phyloP scores from a whole-genome alignment of 768 basidiomycete species.

The Leccinum longicurvipes region DNA sequence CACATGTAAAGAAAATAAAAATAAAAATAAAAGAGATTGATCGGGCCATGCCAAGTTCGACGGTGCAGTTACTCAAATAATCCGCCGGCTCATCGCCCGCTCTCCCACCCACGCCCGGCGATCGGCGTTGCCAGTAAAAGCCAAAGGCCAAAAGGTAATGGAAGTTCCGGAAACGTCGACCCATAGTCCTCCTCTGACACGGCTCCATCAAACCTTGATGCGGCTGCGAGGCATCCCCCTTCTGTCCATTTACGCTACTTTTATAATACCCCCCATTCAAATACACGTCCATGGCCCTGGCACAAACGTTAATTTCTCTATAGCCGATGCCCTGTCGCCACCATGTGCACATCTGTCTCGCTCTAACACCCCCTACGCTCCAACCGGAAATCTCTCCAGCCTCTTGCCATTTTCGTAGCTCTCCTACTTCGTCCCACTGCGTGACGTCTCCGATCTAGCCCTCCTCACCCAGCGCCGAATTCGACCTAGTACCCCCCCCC shows the following conservation, averaged over 20 bases:
- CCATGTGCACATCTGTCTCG: conserved; percentile 6
- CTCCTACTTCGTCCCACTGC: neutral
- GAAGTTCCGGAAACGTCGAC: conserved; percentile 7
- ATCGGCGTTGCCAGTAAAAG: conserved; percentile 20
- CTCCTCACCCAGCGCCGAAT: neutral
- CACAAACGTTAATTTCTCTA: conserved; percentile 20
- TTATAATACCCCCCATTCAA: conserved; percentile 5
- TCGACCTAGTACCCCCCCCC: neutral
- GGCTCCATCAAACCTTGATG: conserved; percentile 28
- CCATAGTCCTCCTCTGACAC: neutral
- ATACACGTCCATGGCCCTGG: neutral
- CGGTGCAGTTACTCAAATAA: too few relatives aligned
- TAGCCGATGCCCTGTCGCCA: conserved; percentile 5
- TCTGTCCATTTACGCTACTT: conserved; percentile 7
- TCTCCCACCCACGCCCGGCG: conserved; percentile 2
- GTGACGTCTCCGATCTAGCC: conserved; percentile 6
- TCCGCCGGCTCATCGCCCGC: neutral
- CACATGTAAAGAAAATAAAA: conserved; percentile 12
- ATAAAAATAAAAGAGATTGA: conserved; percentile 3
- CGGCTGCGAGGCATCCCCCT: conserved; percentile 7
- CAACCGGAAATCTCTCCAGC: neutral
- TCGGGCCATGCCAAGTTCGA: conserved; percentile 18
- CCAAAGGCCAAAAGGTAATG: conserved; percentile 18
- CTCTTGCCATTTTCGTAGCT: neutral
- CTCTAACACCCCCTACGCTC: neutral